Conservation (phyloP, 116 monocot genomes). For the Trichopus zeylanicus region DNA sequence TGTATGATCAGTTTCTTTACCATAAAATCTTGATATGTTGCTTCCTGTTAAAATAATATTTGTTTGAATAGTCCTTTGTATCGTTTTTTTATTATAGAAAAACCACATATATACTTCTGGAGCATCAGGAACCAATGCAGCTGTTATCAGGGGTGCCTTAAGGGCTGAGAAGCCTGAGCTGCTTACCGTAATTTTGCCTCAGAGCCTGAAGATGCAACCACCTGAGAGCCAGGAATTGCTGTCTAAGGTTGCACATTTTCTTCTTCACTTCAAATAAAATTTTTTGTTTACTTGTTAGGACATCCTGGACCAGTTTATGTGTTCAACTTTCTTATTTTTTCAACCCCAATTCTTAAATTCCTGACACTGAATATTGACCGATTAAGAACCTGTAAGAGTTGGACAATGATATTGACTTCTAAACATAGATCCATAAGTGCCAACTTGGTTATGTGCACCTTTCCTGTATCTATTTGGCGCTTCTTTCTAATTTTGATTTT, state of each 20-base stretch:
- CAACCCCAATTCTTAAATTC: neutral
- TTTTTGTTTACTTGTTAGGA: neutral
- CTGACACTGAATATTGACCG: neutral
- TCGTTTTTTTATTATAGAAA: slow-evolving; percentile 47
- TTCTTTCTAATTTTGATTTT: too few species aligned
- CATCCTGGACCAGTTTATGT: neutral
- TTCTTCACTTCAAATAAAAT: neutral
- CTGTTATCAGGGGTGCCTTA: slow-evolving; percentile 96
- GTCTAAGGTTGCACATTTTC: slow-evolving; percentile 27
- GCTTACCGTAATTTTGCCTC: slow-evolving; percentile 96
- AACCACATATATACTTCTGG: slow-evolving; percentile 99
- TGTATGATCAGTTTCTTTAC: slow-evolving; percentile 24
- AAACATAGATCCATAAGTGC: neutral
- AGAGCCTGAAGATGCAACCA: slow-evolving; percentile 87
- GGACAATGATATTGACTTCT: neutral
- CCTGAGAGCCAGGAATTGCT: slow-evolving; percentile 97
- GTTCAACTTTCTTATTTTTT: neutral
- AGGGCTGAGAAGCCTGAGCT: slow-evolving; percentile 93
- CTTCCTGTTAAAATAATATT: neutral
- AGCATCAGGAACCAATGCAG: slow-evolving; percentile 98
- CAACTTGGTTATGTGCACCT: too few species aligned
- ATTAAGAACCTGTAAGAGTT: neutral
- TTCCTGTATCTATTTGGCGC: too few species aligned
- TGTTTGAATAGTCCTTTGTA: neutral
- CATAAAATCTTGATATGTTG: neutral